These are phyloP conservation scores for Coniochaeta sp. DNA, from an alignment of 2,329 filamentous ascomycete genomes.

Conservation along the genomic window DNA sequence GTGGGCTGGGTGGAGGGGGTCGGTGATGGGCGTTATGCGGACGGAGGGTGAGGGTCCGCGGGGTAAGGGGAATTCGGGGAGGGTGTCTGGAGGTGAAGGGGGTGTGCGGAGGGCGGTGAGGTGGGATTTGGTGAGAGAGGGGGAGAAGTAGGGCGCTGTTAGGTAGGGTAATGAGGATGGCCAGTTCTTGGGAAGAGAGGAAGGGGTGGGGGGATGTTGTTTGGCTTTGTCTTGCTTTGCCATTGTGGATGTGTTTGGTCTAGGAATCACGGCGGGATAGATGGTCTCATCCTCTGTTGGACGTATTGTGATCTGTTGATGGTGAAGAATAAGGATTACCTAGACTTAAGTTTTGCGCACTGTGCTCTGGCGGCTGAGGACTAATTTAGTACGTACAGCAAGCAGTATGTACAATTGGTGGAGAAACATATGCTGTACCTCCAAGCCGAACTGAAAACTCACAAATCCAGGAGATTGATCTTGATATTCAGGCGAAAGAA, in stretches of 20 bases:
- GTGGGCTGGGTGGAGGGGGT: constrained; percentile 46
- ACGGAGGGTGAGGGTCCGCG: constrained; percentile 41
- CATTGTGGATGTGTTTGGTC: background rate
- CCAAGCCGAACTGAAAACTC: background rate
- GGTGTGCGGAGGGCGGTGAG: constrained; percentile 26
- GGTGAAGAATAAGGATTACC: background rate
- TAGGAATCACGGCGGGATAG: background rate
- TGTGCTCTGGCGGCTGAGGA: too few relatives aligned
- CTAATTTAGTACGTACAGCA: too few relatives aligned
- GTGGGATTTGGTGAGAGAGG: constrained; percentile 34
- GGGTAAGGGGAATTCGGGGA: constrained; percentile 25
- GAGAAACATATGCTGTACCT: background rate
- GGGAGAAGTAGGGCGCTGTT: constrained; percentile 38
- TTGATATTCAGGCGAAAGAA: background rate
- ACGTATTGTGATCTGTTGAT: background rate
- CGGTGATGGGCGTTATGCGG: constrained; percentile 44
- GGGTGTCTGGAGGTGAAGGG: constrained; percentile 12
- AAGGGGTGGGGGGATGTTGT: background rate
- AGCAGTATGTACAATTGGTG: too few relatives aligned
- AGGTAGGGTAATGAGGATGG: constrained; percentile 46
- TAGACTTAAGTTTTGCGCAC: too few relatives aligned
- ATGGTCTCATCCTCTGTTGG: background rate
- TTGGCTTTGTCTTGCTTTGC: background rate
- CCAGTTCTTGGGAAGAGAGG: constrained; percentile 48
- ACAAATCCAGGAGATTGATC: too few relatives aligned